Evolutionary conservation across 2,329 filamentous ascomycete species (phyloP).

Genomic region (Ophidiomyces ophidiicola): DNA sequence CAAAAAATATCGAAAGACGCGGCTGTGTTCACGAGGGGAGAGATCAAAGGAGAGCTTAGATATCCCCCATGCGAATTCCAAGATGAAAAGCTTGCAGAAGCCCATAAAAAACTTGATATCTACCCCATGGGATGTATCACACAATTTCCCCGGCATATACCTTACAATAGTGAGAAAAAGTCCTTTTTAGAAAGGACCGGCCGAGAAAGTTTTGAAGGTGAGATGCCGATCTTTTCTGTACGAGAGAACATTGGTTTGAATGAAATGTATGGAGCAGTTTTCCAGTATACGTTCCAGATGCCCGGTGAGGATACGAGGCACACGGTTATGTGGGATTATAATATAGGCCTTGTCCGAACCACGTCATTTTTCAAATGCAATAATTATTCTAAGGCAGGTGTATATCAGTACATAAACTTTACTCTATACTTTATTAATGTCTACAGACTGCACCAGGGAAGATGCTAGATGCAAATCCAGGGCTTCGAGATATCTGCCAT

Average conservation of each 20-base stretch:
- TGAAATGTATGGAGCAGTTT: no score
- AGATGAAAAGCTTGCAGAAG: conserved; percentile 43
- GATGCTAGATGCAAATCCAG: conserved; percentile 64
- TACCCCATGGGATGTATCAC: conserved; percentile 50
- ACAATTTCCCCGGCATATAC: conserved; percentile 62
- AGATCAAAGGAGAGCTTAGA: conserved; percentile 54
- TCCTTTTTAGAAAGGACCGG: conserved; percentile 76
- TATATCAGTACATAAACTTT: conserved; percentile 7
- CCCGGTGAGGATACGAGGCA: conserved; percentile 56
- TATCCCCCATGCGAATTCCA: conserved; percentile 62
- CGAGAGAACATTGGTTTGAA: neutral
- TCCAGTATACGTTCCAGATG: conserved; percentile 68
- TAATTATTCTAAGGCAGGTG: conserved; percentile 68
- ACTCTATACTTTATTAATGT: neutral
- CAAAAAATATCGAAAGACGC: conserved; percentile 55
- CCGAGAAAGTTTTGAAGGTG: conserved; percentile 46
- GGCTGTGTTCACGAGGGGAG: conserved; percentile 49
- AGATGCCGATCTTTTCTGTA: neutral
- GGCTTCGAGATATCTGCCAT: conserved; percentile 77
- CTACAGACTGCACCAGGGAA: conserved; percentile 73
- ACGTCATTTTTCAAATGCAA: conserved; percentile 90
- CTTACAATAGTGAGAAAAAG: conserved; percentile 91
- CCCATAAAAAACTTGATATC: conserved; percentile 54
- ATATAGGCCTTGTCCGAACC: conserved; percentile 82
- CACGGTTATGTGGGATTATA: conserved; percentile 93